Evolutionary conservation across 306 rosid genomes (phyloP), one percentile per base, ranked within the genome.

Genomic region (Medicago ruthenica): DNA sequence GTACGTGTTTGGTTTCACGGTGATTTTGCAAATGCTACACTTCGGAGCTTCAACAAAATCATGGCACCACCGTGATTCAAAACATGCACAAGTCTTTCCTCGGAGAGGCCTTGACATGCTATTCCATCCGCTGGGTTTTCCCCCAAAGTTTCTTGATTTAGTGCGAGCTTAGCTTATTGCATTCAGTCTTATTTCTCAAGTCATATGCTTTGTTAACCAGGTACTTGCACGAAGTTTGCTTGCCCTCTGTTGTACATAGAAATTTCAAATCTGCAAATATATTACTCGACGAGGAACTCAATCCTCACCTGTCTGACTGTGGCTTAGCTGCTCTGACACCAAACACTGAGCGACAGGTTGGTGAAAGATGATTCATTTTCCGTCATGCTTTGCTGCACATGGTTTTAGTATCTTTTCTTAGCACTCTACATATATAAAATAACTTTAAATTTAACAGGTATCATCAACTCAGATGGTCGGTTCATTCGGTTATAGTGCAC

Each of bases 211-310:
- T 81, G 66, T 75, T 54, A 67, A 36, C 80, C 87, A 96, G 99
- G 90, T 96, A 96, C 87, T 86, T 96, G 98, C 99, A 96, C 47
- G 97, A 96, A 86, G 98, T 96, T 24, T 96, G 99, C 85, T 86
- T 92, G 79, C 99, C 99, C 57, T 90, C 98, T 6, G 87, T 92
- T 74, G 98, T 92, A 54, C 99, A 96, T 85, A 92, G 99, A 85
- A 96, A 96, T 85, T 90, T 96, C 87, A 96, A 96, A 86, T 90
- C 98, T 1, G 93, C 98, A 77, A 96, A 96, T 81, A 92, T 96
- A 79, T 87, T 96, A 80, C 98, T 96, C 2, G 98, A 96, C 36
- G 97, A 92, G 81, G 98, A 92, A 77, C 88, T 92, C 78, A 92
- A 96, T 87, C 93, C 99, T 64, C 98, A 90, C 76, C 85, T 93